phyloP scores from a whole-genome alignment of 257 asterid genomes.

The Anisodus tanguticus region DNA sequence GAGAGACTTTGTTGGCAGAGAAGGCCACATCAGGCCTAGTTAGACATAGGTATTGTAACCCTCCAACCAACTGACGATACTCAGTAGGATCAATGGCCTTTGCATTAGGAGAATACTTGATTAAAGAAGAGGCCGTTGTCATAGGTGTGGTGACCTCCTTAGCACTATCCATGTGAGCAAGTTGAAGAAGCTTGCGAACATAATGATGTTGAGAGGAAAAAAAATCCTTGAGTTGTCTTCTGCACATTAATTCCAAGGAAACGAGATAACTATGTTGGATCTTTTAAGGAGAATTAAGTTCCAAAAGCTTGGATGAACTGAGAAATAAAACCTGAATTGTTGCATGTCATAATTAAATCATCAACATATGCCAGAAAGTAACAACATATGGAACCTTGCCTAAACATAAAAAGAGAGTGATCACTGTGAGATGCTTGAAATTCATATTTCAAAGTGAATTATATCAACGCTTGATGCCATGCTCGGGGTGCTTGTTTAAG shows the following conservation, averaged over 20 bases:
- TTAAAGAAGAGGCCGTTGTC: background rate
- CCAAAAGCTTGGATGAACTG: background rate
- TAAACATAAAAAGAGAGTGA: background rate
- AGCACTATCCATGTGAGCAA: background rate
- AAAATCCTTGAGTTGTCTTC: background rate
- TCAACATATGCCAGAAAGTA: background rate
- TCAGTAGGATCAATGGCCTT: background rate
- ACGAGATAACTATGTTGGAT: background rate
- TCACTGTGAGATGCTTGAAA: background rate
- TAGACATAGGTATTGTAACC: background rate
- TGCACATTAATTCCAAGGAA: conserved; percentile 9
- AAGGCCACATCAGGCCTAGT: background rate
- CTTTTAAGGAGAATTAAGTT: background rate
- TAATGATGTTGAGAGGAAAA: conserved; percentile 14
- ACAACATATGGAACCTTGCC: no score
- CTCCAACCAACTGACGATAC: background rate
- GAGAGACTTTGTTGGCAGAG: background rate
- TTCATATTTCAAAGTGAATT: background rate
- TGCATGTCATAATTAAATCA: background rate
- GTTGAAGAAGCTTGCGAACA: background rate
- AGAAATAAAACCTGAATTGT: background rate
- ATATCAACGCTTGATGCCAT: background rate
- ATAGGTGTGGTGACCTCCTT: background rate
- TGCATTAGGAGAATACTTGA: background rate
- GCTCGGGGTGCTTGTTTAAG: background rate